Conservation (phyloP, 345 rosid species). For the Nephelium lappaceum region DNA sequence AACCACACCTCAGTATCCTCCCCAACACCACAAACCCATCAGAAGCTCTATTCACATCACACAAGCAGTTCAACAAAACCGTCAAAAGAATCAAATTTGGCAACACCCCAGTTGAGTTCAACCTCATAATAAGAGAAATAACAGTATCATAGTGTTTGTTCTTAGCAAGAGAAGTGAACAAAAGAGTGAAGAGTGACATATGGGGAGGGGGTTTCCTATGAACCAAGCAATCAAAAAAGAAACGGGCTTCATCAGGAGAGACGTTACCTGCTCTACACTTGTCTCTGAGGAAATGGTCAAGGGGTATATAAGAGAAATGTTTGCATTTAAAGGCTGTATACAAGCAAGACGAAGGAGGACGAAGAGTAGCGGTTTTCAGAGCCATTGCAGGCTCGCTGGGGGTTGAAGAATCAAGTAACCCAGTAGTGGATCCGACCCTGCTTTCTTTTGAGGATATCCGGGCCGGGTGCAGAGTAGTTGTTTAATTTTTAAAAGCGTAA, state of each 20-base stretch:
- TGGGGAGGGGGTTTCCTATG: neutral
- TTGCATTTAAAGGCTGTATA: too few relatives aligned
- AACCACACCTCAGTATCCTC: constrained; percentile 25
- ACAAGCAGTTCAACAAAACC: constrained; percentile 24
- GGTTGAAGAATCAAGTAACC: too few relatives aligned
- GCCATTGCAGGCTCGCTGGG: too few relatives aligned
- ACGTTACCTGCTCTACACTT: neutral
- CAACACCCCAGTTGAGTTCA: neutral
- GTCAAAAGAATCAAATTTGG: constrained; percentile 27
- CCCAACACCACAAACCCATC: constrained; percentile 36
- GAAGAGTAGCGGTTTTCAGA: too few relatives aligned
- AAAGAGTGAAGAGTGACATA: neutral
- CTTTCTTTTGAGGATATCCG: too few relatives aligned
- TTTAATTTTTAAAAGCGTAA: too few relatives aligned
- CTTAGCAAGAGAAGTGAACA: too few relatives aligned
- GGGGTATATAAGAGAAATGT: too few relatives aligned
- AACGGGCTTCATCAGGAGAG: neutral
- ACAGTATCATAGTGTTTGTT: neutral
- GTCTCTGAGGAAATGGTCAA: neutral
- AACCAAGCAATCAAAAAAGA: neutral
- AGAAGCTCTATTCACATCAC: neutral
- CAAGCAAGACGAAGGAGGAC: too few relatives aligned
- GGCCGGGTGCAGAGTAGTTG: too few relatives aligned
- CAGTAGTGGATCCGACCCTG: too few relatives aligned
- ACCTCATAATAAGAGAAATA: neutral